Percentiles rank a stretch among this genome's conserved stretches.
These are phyloP conservation scores for Rosa rugosa DNA, from an alignment of 306 rosid species.

Conservation along the genomic window DNA sequence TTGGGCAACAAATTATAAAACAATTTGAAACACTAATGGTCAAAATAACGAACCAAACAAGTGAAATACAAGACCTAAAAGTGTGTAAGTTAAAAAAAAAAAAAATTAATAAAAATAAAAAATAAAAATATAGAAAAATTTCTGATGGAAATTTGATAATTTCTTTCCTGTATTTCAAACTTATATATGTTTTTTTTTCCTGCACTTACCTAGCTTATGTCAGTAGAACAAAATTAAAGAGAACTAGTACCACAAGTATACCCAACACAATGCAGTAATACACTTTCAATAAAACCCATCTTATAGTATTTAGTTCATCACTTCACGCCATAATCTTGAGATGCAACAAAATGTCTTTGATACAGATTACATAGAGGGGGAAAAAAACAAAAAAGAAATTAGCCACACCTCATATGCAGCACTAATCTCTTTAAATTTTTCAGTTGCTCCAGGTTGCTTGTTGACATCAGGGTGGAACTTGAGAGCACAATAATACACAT, in stretches of 20 bases:
- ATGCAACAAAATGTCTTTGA: neutral
- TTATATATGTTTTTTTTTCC: neutral
- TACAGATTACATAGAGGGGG: neutral
- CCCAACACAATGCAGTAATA: neutral
- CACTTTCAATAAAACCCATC: neutral
- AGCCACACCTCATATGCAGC: constrained; percentile 82
- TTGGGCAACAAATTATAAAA: neutral
- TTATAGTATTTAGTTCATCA: neutral
- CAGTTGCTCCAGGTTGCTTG: constrained; percentile 95
- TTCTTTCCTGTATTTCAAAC: neutral
- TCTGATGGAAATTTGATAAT: neutral
- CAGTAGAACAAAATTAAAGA: neutral
- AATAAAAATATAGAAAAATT: no score
- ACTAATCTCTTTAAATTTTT: constrained; percentile 93
- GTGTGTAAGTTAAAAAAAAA: neutral
- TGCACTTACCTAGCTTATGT: neutral
- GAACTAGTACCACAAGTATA: neutral
- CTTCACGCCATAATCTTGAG: neutral
- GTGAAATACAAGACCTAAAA: neutral
- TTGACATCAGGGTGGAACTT: constrained; percentile 98
- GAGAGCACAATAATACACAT: constrained; percentile 16
- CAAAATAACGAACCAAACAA: neutral
- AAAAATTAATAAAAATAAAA: no score
- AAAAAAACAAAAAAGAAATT: neutral
- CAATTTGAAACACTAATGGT: neutral